Evolutionary conservation across 192 early-diverging fungal species (phyloP).

Genomic region (Coemansia sp.): DNA sequence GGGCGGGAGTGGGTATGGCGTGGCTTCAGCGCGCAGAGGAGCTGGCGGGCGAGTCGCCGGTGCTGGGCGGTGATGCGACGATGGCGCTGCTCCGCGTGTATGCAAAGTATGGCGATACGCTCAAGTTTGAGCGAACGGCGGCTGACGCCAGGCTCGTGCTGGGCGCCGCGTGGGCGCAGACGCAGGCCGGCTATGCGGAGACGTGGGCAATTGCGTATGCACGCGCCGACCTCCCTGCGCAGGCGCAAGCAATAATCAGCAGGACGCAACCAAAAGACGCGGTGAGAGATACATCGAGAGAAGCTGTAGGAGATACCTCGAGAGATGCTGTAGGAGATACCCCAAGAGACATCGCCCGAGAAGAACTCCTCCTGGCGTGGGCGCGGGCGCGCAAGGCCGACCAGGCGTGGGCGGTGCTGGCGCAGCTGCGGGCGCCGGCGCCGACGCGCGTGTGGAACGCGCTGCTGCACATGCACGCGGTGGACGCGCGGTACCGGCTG

Average conservation of each 20-base stretch:
- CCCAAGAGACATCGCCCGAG: slow-evolving; percentile 1
- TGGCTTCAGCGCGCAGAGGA: slow-evolving; percentile 28
- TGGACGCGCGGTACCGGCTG: slow-evolving; percentile 38
- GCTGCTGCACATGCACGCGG: slow-evolving; percentile 39
- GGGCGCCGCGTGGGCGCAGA: slow-evolving; percentile 2
- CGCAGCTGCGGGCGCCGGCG: slow-evolving; percentile 21
- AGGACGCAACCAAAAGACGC: background rate
- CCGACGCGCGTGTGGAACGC: slow-evolving; percentile 41
- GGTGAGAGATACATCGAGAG: background rate
- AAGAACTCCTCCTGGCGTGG: slow-evolving; percentile 37
- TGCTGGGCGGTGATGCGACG: background rate
- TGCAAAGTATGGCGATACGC: slow-evolving; percentile 39
- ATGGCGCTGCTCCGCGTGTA: slow-evolving; percentile 28
- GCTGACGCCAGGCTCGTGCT: background rate
- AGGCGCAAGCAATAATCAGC: slow-evolving; percentile 12
- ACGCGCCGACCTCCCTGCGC: slow-evolving; percentile 27
- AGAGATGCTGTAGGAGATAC: too few relatives aligned
- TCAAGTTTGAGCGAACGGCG: slow-evolving; percentile 1
- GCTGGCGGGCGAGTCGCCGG: slow-evolving; percentile 8
- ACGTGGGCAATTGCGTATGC: slow-evolving; percentile 23
- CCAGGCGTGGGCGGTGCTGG: slow-evolving; percentile 25
- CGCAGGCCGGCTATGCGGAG: slow-evolving; percentile 14
- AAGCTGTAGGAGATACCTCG: too few relatives aligned
- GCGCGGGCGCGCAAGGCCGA: slow-evolving; percentile 15
- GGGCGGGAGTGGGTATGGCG: slow-evolving; percentile 11